phyloP scores from a whole-genome alignment of 495 filamentous ascomycete genomes.

The Trichodelitschia bisporula region DNA sequence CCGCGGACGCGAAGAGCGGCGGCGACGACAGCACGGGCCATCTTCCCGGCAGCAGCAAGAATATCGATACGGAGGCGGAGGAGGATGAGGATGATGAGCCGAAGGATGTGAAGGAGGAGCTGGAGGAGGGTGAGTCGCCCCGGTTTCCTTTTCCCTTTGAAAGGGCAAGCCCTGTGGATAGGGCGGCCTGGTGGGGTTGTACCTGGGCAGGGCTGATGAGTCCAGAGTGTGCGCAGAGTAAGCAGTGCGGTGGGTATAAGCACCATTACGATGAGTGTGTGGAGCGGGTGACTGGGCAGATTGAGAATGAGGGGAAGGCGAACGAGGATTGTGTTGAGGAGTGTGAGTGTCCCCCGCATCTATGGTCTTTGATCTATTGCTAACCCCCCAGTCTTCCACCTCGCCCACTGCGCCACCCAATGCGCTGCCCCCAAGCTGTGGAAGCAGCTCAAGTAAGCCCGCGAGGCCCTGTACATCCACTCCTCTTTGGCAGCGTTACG shows the following conservation, averaged over 20 bases:
- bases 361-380: neutral
- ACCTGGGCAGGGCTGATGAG: conserved; percentile 1
- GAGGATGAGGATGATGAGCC: conserved; percentile 83
- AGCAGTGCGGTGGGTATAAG: conserved; percentile 65
- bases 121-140: conserved; percentile 62
- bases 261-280: conserved; percentile 97
- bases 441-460: conserved; percentile 73
- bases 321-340: conserved; percentile 97
- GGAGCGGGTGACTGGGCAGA: conserved; percentile 62
- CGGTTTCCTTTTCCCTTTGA: conserved; percentile 3
- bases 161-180: conserved; percentile 1
- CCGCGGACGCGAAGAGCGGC: conserved; percentile 9
- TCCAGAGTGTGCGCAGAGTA: conserved; percentile 66
- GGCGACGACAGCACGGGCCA: no score
- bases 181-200: neutral
- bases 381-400: conserved; percentile 63
- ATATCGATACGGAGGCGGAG: conserved; percentile 56
- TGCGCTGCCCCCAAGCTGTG: conserved; percentile 95
- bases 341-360: conserved; percentile 35
- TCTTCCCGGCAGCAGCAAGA: no score
- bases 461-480: no score
- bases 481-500: no score
- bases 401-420: conserved; percentile 71
- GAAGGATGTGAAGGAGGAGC: conserved; percentile 62
- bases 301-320: conserved; percentile 36